Conservation (phyloP, 2,329 filamentous ascomycete species). For the Paraconiothyrium sp. region DNA sequence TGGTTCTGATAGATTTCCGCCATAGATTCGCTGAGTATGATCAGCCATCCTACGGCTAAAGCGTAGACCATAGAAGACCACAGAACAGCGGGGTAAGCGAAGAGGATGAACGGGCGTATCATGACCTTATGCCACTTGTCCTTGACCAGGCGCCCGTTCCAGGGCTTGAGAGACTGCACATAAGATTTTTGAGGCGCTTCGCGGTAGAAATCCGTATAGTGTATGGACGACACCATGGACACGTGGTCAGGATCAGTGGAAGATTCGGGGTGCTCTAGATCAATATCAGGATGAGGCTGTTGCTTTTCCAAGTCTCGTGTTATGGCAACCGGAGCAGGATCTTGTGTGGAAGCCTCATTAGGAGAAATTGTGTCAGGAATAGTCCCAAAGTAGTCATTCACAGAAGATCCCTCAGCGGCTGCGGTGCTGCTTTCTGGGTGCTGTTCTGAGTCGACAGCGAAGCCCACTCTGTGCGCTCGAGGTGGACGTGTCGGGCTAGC, state of each 20-base stretch:
- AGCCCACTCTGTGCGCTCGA: conserved; percentile 64
- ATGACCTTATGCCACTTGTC: conserved; percentile 85
- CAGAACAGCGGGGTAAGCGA: conserved; percentile 85
- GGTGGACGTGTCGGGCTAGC: conserved; percentile 35
- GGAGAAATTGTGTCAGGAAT: neutral
- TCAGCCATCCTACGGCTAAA: conserved; percentile 92
- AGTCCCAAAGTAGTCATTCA: conserved; percentile 11
- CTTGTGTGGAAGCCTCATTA: neutral
- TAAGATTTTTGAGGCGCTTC: conserved; percentile 76
- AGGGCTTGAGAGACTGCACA: conserved; percentile 76
- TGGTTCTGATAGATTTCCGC: conserved; percentile 78
- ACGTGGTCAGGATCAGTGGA: conserved; percentile 28
- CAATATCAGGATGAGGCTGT: neutral
- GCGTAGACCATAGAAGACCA: conserved; percentile 89
- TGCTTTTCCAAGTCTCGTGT: conserved; percentile 13
- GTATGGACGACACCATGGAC: conserved; percentile 40
- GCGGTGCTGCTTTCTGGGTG: conserved; percentile 14
- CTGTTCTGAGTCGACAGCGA: conserved; percentile 54
- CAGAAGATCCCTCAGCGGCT: neutral
- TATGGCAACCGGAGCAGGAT: neutral
- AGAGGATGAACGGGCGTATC: conserved; percentile 83
- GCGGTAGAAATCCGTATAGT: conserved; percentile 77
- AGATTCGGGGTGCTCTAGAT: neutral
- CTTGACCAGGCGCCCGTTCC: conserved; percentile 75
- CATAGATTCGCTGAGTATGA: conserved; percentile 90